Percentiles rank a stretch among this genome's conserved stretches.
These are phyloP conservation scores for Aspergillus felis DNA, from an alignment of 2,329 filamentous ascomycete species.

Conservation along the genomic window DNA sequence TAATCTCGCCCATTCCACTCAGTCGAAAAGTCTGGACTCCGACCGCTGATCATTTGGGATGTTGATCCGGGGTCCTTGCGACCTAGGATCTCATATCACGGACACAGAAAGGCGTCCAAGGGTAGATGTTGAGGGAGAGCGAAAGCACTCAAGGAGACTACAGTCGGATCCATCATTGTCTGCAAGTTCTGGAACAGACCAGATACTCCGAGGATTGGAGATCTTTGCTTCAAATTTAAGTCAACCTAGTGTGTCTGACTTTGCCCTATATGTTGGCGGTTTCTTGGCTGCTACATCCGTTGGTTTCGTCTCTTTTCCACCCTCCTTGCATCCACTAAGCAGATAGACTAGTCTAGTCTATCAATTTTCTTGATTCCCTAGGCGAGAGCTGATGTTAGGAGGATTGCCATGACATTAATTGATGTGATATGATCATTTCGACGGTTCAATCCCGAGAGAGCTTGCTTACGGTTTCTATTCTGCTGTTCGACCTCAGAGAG, in stretches of 20 bases:
- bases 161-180: not conserved
- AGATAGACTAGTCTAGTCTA: not conserved
- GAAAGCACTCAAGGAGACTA: not conserved
- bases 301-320: conserved; percentile 1
- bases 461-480: not conserved
- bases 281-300: conserved; percentile 1
- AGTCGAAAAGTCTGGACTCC: conserved; percentile 7
- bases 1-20: not conserved
- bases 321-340: conserved; percentile 1
- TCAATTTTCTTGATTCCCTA: not conserved
- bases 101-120: not conserved
- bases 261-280: not conserved
- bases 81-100: not conserved
- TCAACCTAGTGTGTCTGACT: not conserved
- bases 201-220: not conserved
- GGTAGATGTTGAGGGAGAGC: not conserved
- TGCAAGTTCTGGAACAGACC: not conserved
- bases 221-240: not conserved
- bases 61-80: conserved; percentile 7
- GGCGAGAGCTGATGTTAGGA: not conserved
- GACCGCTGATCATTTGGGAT: conserved; percentile 7
- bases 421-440: not conserved
- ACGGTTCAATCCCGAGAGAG: not conserved
- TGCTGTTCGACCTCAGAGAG: not conserved
- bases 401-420: not conserved